Evolutionary conservation across 306 rosid genomes (phyloP).

Genomic region (Dicorynia guianensis): DNA sequence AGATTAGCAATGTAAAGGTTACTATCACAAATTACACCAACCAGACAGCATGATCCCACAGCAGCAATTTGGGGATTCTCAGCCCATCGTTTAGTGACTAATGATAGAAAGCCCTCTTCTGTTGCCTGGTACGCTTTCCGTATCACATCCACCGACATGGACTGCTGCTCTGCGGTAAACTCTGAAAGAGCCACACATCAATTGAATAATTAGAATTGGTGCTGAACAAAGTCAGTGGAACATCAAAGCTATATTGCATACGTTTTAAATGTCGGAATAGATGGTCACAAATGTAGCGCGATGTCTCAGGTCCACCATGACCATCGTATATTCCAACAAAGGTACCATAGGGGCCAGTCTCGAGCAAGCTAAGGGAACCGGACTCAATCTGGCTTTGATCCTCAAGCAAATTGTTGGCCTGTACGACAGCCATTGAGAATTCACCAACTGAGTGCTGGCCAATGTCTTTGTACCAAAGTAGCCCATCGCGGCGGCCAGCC

Average conservation of each 20-base stretch:
- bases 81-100: constrained; percentile 85
- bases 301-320: constrained; percentile 96
- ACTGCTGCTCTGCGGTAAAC: constrained; percentile 80
- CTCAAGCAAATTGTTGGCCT: constrained; percentile 96
- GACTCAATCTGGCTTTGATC: constrained; percentile 97
- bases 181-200: constrained; percentile 46
- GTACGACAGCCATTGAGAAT: constrained; percentile 92
- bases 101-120: constrained; percentile 84
- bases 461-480: constrained; percentile 88
- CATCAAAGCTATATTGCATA: constrained; percentile 42
- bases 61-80: constrained; percentile 90
- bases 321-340: constrained; percentile 91
- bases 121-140: constrained; percentile 94
- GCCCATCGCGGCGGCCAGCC: constrained; percentile 78
- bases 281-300: constrained; percentile 76
- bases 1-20: constrained; percentile 84
- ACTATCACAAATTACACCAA: constrained; percentile 81
- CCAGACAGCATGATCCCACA: constrained; percentile 95
- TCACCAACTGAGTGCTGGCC: constrained; percentile 93
- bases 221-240: not conserved
- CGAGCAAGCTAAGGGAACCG: constrained; percentile 75
- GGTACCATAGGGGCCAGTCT: constrained; percentile 82
- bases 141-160: constrained; percentile 87
- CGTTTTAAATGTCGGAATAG: constrained; percentile 84
- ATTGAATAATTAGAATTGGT: constrained; percentile 28